phyloP scores from a whole-genome alignment of 2,329 filamentous ascomycete species.

The Trichoderma lentiforme region DNA sequence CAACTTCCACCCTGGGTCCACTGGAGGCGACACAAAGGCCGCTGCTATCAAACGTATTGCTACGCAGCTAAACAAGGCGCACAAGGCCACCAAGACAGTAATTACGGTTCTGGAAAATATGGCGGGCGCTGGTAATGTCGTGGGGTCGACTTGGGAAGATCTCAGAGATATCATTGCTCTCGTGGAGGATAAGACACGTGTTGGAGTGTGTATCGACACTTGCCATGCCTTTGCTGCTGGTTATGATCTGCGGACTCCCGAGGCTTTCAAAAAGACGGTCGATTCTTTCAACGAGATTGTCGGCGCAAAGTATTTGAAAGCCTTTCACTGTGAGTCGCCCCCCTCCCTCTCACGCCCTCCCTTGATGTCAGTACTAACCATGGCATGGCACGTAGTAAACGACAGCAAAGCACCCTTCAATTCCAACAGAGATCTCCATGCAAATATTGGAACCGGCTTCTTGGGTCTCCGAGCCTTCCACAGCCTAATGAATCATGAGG shows the following conservation, averaged over 20 bases:
- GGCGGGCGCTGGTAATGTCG: slow-evolving; percentile 83
- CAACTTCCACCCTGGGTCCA: slow-evolving; percentile 94
- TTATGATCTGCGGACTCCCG: slow-evolving; percentile 78
- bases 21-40: slow-evolving; percentile 62
- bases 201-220: slow-evolving; percentile 94
- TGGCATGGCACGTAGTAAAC: slow-evolving; percentile 56
- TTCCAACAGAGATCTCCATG: slow-evolving; percentile 84
- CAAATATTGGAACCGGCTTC: slow-evolving; percentile 94
- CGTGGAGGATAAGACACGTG: slow-evolving; percentile 75
- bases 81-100: slow-evolving; percentile 71
- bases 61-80: slow-evolving; percentile 74
- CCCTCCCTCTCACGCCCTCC: neutral
- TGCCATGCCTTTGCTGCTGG: slow-evolving; percentile 95
- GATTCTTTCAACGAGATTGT: slow-evolving; percentile 72
- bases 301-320: slow-evolving; percentile 74
- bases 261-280: slow-evolving; percentile 70
- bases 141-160: slow-evolving; percentile 83
- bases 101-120: slow-evolving; percentile 91
- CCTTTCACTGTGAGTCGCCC: slow-evolving; percentile 60
- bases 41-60: slow-evolving; percentile 78
- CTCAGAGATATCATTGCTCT: slow-evolving; percentile 77
- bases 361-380: slow-evolving; percentile 7
- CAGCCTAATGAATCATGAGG: slow-evolving; percentile 77
- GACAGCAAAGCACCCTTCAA: slow-evolving; percentile 88
- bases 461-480: slow-evolving; percentile 88